These are phyloP conservation scores for Phytomonas sp. DNA, from an alignment of 208 protist genomes.

Conservation along the genomic window DNA sequence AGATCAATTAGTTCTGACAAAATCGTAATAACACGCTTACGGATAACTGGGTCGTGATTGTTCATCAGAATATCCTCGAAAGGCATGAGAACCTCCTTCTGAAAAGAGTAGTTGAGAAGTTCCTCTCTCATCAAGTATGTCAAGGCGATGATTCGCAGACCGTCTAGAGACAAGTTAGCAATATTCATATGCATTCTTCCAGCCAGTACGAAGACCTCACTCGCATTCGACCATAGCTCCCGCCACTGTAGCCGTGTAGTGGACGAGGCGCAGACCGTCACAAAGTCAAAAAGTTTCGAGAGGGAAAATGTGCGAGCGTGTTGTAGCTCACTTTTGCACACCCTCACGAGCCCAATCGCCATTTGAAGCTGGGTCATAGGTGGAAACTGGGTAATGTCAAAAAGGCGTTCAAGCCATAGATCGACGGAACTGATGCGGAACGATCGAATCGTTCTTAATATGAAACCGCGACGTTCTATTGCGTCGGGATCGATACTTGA, in stretches of 20 bases:
- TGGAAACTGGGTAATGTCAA: constrained; percentile 69
- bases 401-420: constrained; percentile 74
- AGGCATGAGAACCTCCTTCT: constrained; percentile 75
- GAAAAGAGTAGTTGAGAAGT: constrained; percentile 76
- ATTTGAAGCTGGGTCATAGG: constrained; percentile 60
- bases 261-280: constrained; percentile 62
- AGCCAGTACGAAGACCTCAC: constrained; percentile 59
- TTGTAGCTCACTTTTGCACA: constrained; percentile 66
- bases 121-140: constrained; percentile 73
- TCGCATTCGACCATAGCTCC: constrained; percentile 66
- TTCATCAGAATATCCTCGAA: constrained; percentile 71
- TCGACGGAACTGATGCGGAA: constrained; percentile 39
- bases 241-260: constrained; percentile 77
- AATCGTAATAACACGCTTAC: constrained; percentile 53
- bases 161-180: constrained; percentile 56
- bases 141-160: constrained; percentile 58
- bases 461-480: constrained; percentile 25
- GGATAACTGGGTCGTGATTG: constrained; percentile 50
- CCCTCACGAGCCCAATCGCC: constrained; percentile 53
- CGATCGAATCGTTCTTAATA: constrained; percentile 37
- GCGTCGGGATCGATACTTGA: constrained; percentile 26
- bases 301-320: constrained; percentile 69
- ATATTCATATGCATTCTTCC: constrained; percentile 37
- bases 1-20: constrained; percentile 73
- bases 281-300: constrained; percentile 81